A percentile compares a stretch with the other conserved stretches of the same genome.
Evolutionary conservation across 768 basidiomycete genomes (phyloP).

Genomic region (Amyloporia xantha): DNA sequence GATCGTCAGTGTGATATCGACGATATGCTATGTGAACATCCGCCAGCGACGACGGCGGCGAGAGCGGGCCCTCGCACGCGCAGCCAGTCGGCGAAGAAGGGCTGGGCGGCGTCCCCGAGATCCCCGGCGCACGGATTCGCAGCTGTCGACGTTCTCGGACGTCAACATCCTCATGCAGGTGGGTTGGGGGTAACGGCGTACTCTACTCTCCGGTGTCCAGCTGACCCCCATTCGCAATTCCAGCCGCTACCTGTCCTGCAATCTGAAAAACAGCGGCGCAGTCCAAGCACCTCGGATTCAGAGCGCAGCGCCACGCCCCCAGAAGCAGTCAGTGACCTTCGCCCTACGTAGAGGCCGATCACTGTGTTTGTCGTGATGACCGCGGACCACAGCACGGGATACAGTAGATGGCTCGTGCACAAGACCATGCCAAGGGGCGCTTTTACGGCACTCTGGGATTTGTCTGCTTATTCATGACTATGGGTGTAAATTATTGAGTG

Average conservation of each 20-base stretch:
- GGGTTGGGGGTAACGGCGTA: background rate
- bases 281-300: background rate
- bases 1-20: background rate
- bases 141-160: conserved; percentile 1
- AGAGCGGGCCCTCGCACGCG: conserved; percentile 1
- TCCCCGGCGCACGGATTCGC: background rate
- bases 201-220: background rate
- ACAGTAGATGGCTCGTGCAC: too few relatives aligned
- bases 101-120: background rate
- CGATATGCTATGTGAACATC: conserved; percentile 1
- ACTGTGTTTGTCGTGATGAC: too few relatives aligned
- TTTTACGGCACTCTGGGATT: too few relatives aligned
- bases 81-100: background rate
- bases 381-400: too few relatives aligned
- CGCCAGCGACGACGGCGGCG: background rate
- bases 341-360: too few relatives aligned
- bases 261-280: background rate
- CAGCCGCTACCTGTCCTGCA: background rate
- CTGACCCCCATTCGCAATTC: background rate
- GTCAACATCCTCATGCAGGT: background rate
- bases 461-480: too few relatives aligned
- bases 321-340: background rate
- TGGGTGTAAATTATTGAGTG: too few relatives aligned
- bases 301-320: background rate
- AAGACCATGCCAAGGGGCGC: too few relatives aligned